phyloP scores from a whole-genome alignment of 352 stramenopile species.

The Phytophthora syringae region DNA sequence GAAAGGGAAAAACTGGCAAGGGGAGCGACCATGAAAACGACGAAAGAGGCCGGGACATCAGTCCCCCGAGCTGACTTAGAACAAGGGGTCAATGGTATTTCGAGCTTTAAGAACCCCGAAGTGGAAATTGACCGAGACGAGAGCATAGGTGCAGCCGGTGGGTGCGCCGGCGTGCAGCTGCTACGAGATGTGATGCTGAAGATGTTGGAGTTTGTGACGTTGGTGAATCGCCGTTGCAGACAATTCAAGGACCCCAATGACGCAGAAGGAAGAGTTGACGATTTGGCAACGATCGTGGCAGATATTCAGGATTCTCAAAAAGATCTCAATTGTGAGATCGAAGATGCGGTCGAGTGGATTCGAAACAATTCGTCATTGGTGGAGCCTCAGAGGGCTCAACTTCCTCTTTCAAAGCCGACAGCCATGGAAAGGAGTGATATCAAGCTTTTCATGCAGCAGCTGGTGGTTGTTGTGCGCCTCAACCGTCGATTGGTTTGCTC shows the following conservation, averaged over 20 bases:
- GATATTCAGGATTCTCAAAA: background rate
- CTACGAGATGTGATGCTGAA: constrained; percentile 1
- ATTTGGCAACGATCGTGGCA: background rate
- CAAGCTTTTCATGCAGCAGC: background rate
- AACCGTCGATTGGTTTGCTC: too few relatives aligned
- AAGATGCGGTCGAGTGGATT: background rate
- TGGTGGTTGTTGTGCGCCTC: too few relatives aligned
- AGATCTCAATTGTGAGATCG: background rate
- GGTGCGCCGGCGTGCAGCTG: background rate
- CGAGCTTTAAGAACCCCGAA: too few relatives aligned
- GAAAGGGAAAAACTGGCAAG: too few relatives aligned
- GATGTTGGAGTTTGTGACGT: constrained; percentile 4
- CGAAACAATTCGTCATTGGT: background rate
- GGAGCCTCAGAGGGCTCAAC: background rate
- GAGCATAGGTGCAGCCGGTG: too few relatives aligned
- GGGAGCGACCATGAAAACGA: too few relatives aligned
- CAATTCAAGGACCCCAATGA: background rate
- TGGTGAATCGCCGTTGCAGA: constrained; percentile 4
- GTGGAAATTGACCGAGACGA: too few relatives aligned
- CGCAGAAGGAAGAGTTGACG: background rate
- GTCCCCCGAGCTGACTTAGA: too few relatives aligned
- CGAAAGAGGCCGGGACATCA: too few relatives aligned
- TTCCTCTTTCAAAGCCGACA: background rate
- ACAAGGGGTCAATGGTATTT: too few relatives aligned
- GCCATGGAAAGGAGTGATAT: background rate